Percentiles rank a stretch among this genome's conserved stretches.
Evolutionary conservation across 1,284 basidiomycete genomes (phyloP).

Genomic region (Pyrrhoderma noxium): DNA sequence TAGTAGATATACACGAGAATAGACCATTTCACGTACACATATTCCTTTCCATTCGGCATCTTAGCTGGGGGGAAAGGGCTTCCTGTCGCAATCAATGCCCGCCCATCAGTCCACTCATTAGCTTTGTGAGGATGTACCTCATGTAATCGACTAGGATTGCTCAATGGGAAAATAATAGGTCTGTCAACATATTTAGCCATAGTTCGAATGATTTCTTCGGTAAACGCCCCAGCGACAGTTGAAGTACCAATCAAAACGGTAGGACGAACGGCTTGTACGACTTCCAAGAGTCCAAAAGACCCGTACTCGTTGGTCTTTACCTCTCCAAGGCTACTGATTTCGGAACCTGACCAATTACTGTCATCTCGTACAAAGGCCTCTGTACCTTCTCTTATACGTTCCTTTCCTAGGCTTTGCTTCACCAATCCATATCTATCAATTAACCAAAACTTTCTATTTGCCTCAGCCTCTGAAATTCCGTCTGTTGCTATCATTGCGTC

Average conservation of each 20-base stretch:
- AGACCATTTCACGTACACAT: not conserved
- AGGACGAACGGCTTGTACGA: constrained; percentile 58
- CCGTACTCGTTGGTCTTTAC: constrained; percentile 34
- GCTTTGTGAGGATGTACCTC: constrained; percentile 72
- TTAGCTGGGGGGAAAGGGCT: constrained; percentile 76
- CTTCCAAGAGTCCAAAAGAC: constrained; percentile 53
- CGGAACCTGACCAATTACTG: constrained; percentile 37
- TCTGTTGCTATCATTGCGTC: constrained; percentile 66
- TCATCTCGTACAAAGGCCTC: constrained; percentile 52
- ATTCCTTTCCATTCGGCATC: constrained; percentile 60
- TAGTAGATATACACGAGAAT: not conserved
- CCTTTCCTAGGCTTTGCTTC: constrained; percentile 40
- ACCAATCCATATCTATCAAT: constrained; percentile 54
- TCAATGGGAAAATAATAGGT: constrained; percentile 78
- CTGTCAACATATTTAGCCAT: constrained; percentile 64
- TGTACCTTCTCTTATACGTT: constrained; percentile 44
- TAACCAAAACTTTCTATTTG: constrained; percentile 61
- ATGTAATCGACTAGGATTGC: constrained; percentile 72
- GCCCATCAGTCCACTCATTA: constrained; percentile 70
- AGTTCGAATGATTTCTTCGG: constrained; percentile 61
- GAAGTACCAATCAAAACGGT: constrained; percentile 81
- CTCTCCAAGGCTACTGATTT: constrained; percentile 22
- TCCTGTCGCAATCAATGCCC: constrained; percentile 73
- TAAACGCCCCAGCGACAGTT: constrained; percentile 75
- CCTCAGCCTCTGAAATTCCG: constrained; percentile 47